A percentile compares a stretch with the other conserved stretches of the same genome.
Evolutionary conservation across 2,329 filamentous ascomycete genomes (phyloP).

Genomic region (Chrysoporthe cubensis): DNA sequence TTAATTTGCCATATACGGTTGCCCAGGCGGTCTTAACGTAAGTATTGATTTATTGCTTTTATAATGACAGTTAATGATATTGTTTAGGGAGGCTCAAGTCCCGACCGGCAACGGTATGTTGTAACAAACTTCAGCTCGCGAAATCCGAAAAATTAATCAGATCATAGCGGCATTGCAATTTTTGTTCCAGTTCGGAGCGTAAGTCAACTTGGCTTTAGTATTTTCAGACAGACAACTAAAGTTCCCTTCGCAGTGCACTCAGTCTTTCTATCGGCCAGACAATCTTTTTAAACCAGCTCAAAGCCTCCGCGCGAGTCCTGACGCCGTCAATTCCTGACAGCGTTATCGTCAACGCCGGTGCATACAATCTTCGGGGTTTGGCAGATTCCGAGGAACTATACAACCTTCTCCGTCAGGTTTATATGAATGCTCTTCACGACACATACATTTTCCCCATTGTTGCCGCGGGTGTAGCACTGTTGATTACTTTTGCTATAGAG

Average conservation of each 20-base stretch:
- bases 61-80: not conserved
- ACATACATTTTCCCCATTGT: not conserved
- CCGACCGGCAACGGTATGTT: slow-evolving; percentile 2
- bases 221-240: not conserved
- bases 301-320: not conserved
- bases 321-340: slow-evolving; percentile 2
- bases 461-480: not conserved
- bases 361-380: not conserved
- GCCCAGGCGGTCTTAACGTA: not conserved
- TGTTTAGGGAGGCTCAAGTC: slow-evolving; percentile 5
- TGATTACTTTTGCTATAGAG: not conserved
- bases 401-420: slow-evolving; percentile 2
- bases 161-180: slow-evolving; percentile 2
- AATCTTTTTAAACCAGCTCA: not conserved
- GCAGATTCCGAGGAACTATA: not conserved
- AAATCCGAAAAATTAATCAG: not conserved
- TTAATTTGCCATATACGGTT: not conserved
- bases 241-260: not conserved
- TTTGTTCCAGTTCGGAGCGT: slow-evolving; percentile 1
- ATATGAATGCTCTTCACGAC: slow-evolving; percentile 2
- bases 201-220: not conserved
- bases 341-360: not conserved
- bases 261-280: slow-evolving; percentile 4
- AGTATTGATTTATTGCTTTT: not conserved
- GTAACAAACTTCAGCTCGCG: not conserved